Evolutionary conservation across 768 basidiomycete species (phyloP), one percentile per base, ranked within the genome.

Genomic region (Phanerochaete carnosa): DNA sequence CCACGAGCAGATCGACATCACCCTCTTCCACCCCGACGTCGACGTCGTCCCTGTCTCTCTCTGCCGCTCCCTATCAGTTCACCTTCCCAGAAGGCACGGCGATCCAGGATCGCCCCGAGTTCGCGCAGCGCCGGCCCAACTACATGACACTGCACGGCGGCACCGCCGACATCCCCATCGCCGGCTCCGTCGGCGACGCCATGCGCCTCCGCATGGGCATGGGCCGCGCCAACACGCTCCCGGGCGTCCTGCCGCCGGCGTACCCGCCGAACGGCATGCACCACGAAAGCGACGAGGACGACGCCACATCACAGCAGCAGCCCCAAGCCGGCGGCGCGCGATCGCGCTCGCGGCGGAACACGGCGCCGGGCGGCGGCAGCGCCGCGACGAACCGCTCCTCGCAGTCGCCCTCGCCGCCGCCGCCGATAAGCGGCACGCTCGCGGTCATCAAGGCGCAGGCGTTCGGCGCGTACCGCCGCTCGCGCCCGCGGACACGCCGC

Each of bases 381-480:
- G 80, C 45, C 50, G 67, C 61, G 68, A 70, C 61, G 70, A 76
- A 57, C 73, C 81, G 73, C 76, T 22, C 74, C 3, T 82, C 81
- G 37, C 81, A 77, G 51, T 81, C 82, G 51, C 80, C 81, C 19
- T 71, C 72, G 45, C 71, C 71, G 33, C 57, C 68, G 56, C 76
- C 80, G 60, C 77, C 77, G 28, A 78, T 92, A 69, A 91, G 88
- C 53, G 88, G 89, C 26, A 94, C 92, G 30, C 83, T 94, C 50
- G 92, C 92, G 56, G 91, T 94, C 59, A 92, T 94, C 76, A 94
- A 94, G 76, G 92, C 92, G 45, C 91, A 94, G 70, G 88, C 92
- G 39, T 94, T 94, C 70, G 92, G 92, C 32, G 90, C 90, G 22
- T 77, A 92, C 64, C 87, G 92, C 55, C 81, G 92, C 72, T 89